Evolutionary conservation across 768 basidiomycete genomes (phyloP).

Genomic region (Gloeophyllum trabeum): DNA sequence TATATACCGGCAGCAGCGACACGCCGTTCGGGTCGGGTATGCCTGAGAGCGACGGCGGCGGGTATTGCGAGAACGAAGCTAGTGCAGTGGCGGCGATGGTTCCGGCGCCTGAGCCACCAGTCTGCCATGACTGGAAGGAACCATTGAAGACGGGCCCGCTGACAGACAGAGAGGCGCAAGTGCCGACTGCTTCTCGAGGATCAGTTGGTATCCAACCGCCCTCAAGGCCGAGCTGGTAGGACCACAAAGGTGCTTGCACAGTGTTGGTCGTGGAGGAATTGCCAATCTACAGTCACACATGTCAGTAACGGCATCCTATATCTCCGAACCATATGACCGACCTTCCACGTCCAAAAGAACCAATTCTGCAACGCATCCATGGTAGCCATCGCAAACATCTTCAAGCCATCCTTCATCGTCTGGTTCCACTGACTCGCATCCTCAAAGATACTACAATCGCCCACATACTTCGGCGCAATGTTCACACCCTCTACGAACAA

Average conservation of each 20-base stretch:
- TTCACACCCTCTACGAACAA: constrained; percentile 28
- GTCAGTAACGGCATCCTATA: constrained; percentile 3
- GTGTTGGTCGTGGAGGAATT: constrained; percentile 35
- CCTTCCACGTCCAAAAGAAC: constrained; percentile 81
- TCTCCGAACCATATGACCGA: constrained; percentile 9
- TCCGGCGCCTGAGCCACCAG: constrained; percentile 48
- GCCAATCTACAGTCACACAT: constrained; percentile 30
- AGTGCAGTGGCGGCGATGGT: constrained; percentile 31
- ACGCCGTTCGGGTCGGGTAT: constrained; percentile 22
- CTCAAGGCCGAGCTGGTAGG: constrained; percentile 58
- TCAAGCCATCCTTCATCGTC: constrained; percentile 38
- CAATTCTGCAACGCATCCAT: constrained; percentile 62
- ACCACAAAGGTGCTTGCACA: constrained; percentile 52
- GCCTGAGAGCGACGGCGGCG: constrained; percentile 38
- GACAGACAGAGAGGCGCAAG: constrained; percentile 43
- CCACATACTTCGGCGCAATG: background rate
- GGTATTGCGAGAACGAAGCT: constrained; percentile 36
- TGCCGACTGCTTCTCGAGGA: constrained; percentile 55
- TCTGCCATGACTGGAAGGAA: constrained; percentile 51
- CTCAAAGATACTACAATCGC: constrained; percentile 10
- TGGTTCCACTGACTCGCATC: constrained; percentile 31
- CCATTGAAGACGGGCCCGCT: constrained; percentile 33
- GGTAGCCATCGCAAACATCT: constrained; percentile 36
- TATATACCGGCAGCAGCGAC: constrained; percentile 47
- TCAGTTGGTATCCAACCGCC: constrained; percentile 74